Conservation (phyloP, 495 filamentous ascomycete species). For the Oidiodendron maius region DNA sequence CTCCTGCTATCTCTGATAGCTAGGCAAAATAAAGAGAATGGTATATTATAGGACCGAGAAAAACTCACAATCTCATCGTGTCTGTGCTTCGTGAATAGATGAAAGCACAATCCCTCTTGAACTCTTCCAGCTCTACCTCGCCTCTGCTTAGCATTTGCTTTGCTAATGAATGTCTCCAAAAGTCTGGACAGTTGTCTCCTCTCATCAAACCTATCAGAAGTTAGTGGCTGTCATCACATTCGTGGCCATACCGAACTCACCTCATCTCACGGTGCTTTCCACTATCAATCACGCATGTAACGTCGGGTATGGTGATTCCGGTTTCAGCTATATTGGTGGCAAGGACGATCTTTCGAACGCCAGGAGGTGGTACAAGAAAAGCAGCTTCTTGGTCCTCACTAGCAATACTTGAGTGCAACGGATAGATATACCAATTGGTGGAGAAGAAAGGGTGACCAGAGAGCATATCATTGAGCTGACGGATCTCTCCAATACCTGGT, state of each 20-base stretch:
- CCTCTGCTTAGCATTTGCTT: constrained; percentile 89
- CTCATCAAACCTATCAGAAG: constrained; percentile 66
- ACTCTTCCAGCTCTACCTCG: constrained; percentile 95
- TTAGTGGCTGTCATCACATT: too few relatives aligned
- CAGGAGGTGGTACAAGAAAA: constrained; percentile 76
- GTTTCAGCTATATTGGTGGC: constrained; percentile 98
- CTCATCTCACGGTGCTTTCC: constrained; percentile 96
- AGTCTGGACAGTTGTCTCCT: constrained; percentile 82
- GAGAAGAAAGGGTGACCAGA: constrained; percentile 64
- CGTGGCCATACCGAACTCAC: too few relatives aligned
- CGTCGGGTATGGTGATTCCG: constrained; percentile 93
- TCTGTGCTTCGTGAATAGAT: constrained; percentile 83
- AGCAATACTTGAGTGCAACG: constrained; percentile 90
- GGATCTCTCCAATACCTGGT: constrained; percentile 90
- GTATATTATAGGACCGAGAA: neutral
- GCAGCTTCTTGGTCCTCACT: constrained; percentile 93
- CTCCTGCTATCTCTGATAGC: too few relatives aligned
- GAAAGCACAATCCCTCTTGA: constrained; percentile 89
- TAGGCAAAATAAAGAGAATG: too few relatives aligned
- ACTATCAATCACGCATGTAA: constrained; percentile 91
- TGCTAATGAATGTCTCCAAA: constrained; percentile 87
- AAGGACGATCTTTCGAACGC: constrained; percentile 82
- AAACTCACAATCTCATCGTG: constrained; percentile 51
- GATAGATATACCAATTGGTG: constrained; percentile 69
- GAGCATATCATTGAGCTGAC: constrained; percentile 77